Conservation (phyloP, 208 protist species). For the Leishmania major region DNA sequence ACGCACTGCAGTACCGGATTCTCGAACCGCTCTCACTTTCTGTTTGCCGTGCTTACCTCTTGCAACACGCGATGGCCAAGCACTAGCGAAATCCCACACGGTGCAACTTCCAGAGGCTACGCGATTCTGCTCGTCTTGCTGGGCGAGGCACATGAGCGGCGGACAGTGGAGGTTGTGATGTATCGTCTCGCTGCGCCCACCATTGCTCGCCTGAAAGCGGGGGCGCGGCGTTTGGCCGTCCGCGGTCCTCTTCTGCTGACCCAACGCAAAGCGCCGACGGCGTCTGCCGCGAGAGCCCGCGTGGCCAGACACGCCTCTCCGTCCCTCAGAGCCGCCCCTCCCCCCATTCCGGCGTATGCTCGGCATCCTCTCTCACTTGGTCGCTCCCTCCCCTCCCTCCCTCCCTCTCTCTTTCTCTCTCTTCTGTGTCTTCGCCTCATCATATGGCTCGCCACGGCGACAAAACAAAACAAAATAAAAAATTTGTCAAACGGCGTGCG, state of each 20-base stretch:
- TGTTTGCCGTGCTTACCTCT: background rate
- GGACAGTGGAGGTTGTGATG: background rate
- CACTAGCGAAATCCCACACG: background rate
- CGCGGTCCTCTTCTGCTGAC: background rate
- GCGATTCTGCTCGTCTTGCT: background rate
- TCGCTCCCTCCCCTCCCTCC: background rate
- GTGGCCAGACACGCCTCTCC: background rate
- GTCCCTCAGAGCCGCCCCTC: background rate
- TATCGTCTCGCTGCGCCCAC: background rate
- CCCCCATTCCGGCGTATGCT: background rate
- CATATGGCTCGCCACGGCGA: background rate
- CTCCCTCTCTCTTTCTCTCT: background rate
- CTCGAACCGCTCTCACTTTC: too few relatives aligned
- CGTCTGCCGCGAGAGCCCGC: background rate
- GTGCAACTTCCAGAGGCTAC: background rate
- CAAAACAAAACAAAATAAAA: background rate
- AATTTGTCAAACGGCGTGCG: background rate
- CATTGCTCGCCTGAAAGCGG: background rate
- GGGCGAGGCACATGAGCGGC: too few relatives aligned
- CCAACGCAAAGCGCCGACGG: background rate
- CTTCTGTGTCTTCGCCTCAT: background rate
- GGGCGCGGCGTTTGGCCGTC: background rate
- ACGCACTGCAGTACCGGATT: background rate
- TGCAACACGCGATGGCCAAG: background rate
- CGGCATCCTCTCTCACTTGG: background rate